A percentile compares a stretch with the other conserved stretches of the same genome.
phyloP scores from a whole-genome alignment of 768 basidiomycete genomes.

The Hemileccinum rubropunctum region DNA sequence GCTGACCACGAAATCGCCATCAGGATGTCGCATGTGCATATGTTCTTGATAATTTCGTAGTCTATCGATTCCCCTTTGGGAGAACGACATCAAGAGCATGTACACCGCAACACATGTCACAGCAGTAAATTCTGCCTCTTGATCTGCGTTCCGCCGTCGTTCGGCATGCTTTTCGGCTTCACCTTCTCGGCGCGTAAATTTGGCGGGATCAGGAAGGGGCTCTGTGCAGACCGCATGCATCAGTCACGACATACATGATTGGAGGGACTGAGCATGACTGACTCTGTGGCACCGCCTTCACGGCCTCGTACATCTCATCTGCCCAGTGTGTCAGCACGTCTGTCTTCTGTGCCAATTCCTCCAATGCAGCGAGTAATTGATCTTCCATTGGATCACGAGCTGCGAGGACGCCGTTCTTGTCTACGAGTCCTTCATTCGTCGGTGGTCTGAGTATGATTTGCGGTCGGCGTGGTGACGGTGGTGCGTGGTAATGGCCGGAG shows the following conservation, averaged over 20 bases:
- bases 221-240: conserved; percentile 52
- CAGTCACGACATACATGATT: background rate
- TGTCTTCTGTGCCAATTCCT: conserved; percentile 95
- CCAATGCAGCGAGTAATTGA: conserved; percentile 71
- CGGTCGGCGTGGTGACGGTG: conserved; percentile 56
- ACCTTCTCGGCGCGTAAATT: conserved; percentile 67
- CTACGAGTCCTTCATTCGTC: conserved; percentile 39
- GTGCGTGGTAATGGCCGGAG: conserved; percentile 38
- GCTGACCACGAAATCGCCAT: conserved; percentile 72
- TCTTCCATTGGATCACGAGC: conserved; percentile 76
- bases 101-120: conserved; percentile 87
- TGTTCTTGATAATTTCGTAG: conserved; percentile 78
- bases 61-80: conserved; percentile 88
- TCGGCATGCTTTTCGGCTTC: conserved; percentile 71
- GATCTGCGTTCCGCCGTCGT: conserved; percentile 66
- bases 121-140: conserved; percentile 79
- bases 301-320: conserved; percentile 89
- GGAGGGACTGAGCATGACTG: conserved; percentile 29
- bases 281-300: conserved; percentile 85
- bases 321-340: conserved; percentile 91
- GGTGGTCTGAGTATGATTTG: conserved; percentile 45
- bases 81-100: conserved; percentile 88
- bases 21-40: conserved; percentile 75
- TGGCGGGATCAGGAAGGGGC: conserved; percentile 75
- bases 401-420: conserved; percentile 10